Evolutionary conservation across 2,329 filamentous ascomycete species (phyloP), one percentile per base, ranked within the genome.

Genomic region (Fusarium sp.): DNA sequence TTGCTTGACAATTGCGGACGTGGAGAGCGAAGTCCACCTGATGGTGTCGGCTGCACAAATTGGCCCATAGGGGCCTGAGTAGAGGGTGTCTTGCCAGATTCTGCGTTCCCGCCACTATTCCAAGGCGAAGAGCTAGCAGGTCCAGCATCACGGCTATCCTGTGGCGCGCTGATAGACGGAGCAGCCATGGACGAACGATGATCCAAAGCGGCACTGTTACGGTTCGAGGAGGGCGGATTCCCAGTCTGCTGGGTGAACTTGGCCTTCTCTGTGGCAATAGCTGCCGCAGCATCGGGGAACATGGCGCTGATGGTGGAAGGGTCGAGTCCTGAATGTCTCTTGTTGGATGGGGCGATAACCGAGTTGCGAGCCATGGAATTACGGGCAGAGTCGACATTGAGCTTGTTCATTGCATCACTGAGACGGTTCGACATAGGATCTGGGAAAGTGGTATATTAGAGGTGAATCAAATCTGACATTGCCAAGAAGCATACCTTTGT

Each of bases 231-330:
- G 7, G 95, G 95, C 28, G 92, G 91, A 73, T 95, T 94, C 67
- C 95, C 96, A 8, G 95, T 97, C 81, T 97, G 93, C 82, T 98
- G 95, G 24, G 95, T 97, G 80, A 97, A 98, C 81, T 98, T 97
- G 65, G 95, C 95, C 86, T 98, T 98, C 83, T 99, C 95, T 69
- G 96, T 97, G 31, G 95, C 95, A 81, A 99, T 98, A n/a, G 96
- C 96, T 45, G 95, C 95, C 20, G 96, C 96, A 48, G 96, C 96
- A 85, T 99, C 96, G 12, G 96, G 96, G 82, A 99, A 99, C 96
- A 99, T 98, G 78, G 94, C 95, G 83, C 97, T 97, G 83, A 99
- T 98, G 30, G 94, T 97, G 36, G 92, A 94, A 10, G 94, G 89
- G 80, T 98, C 95, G 63, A 99, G 90, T n/a, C 93, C 95, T 50